These are phyloP conservation scores for Trichoderma oligosporum DNA, from an alignment of 2,329 filamentous ascomycete species.

Conservation along the genomic window DNA sequence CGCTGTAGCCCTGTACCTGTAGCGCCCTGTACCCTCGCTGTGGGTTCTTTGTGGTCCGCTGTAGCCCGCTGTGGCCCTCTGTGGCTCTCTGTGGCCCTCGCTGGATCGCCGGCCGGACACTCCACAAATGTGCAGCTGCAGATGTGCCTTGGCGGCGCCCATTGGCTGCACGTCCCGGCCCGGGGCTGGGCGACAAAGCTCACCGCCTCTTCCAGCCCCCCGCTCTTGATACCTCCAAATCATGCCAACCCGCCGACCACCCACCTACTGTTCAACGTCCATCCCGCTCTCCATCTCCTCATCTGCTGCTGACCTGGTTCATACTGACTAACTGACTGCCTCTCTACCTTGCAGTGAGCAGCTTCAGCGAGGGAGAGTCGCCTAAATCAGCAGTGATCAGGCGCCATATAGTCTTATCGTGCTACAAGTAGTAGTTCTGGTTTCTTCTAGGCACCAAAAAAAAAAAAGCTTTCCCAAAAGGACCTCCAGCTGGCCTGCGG, in stretches of 20 bases:
- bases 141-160: constrained; percentile 30
- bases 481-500: constrained; percentile 19
- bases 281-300: constrained; percentile 5
- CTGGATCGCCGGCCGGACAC: constrained; percentile 27
- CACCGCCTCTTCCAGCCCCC: constrained; percentile 38
- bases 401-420: too few relatives aligned
- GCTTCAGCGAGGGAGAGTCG: neutral
- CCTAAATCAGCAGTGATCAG: neutral
- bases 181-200: constrained; percentile 33
- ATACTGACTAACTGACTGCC: neutral
- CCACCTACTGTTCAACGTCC: constrained; percentile 1
- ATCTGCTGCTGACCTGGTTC: neutral
- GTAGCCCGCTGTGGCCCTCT: constrained; percentile 22
- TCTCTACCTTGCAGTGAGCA: neutral
- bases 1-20: constrained; percentile 6
- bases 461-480: neutral
- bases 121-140: constrained; percentile 30
- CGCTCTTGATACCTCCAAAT: constrained; percentile 22
- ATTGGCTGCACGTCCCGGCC: constrained; percentile 36
- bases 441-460: constrained; percentile 5
- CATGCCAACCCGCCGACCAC: constrained; percentile 18
- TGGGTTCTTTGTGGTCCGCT: constrained; percentile 5
- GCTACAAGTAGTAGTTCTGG: too few relatives aligned
- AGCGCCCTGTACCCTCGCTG: constrained; percentile 10
- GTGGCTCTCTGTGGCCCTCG: constrained; percentile 20